These are phyloP conservation scores for Lipomyces yarrowii DNA, from an alignment of 1,139 yeast genomes.

Conservation along the genomic window DNA sequence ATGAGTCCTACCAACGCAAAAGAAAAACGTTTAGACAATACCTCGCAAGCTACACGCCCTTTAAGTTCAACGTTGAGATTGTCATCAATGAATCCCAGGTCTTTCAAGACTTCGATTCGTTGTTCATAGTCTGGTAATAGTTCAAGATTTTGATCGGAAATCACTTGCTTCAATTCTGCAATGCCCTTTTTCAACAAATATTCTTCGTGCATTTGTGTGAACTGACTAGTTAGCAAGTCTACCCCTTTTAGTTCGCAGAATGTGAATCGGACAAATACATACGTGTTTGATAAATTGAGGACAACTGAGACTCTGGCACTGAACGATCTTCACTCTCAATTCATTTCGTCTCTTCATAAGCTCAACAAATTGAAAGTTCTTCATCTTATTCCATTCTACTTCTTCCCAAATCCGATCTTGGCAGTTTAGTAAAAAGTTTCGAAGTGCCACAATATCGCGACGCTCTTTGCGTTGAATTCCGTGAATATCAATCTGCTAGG, in stretches of 20 bases:
- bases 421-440: conserved; percentile 8
- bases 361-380: conserved; percentile 41
- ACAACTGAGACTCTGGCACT: conserved; percentile 38
- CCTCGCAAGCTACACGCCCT: conserved; percentile 84
- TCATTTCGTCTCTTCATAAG: conserved; percentile 51
- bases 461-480: conserved; percentile 16
- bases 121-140: conserved; percentile 92
- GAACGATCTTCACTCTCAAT: conserved; percentile 45
- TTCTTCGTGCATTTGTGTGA: conserved; percentile 52
- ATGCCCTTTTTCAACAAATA: conserved; percentile 55
- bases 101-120: conserved; percentile 72
- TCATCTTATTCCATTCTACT: conserved; percentile 31
- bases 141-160: conserved; percentile 87
- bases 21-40: conserved; percentile 2
- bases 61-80: conserved; percentile 77
- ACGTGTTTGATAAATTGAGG: conserved; percentile 31
- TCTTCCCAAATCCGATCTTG: conserved; percentile 8
- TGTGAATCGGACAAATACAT: conserved; percentile 2
- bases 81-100: conserved; percentile 74
- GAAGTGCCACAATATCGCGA: conserved; percentile 11
- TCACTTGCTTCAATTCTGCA: conserved; percentile 56
- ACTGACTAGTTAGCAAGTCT: conserved; percentile 55
- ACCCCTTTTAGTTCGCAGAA: conserved; percentile 40
- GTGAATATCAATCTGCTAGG: conserved; percentile 9
- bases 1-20: background rate